Evolutionary conservation across 805 yeast genomes (phyloP).

Genomic region (Candida succiphila): DNA sequence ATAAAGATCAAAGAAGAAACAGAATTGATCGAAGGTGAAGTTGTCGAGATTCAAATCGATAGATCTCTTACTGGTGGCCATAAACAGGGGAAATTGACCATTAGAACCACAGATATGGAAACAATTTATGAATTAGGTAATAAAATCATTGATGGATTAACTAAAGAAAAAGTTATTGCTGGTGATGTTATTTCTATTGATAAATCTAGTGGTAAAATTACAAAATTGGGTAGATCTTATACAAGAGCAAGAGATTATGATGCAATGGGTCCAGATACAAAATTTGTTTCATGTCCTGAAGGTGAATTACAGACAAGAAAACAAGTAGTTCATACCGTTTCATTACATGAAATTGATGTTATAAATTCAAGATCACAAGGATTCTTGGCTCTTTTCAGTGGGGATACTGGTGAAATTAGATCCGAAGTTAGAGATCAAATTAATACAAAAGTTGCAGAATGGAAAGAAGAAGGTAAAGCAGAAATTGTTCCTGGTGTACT

Average conservation of each 20-base stretch:
- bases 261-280: constrained; percentile 97
- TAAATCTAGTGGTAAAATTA: constrained; percentile 88
- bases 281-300: constrained; percentile 96
- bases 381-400: constrained; percentile 87
- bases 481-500: constrained; percentile 96
- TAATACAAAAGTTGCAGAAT: constrained; percentile 92
- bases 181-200: constrained; percentile 96
- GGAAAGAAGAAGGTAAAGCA: constrained; percentile 99
- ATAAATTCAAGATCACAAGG: constrained; percentile 98
- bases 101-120: constrained; percentile 97
- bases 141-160: constrained; percentile 89
- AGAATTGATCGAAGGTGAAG: constrained; percentile 97
- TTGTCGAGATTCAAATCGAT: constrained; percentile 91
- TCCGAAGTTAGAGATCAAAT: constrained; percentile 94
- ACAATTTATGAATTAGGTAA: constrained; percentile 92
- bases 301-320: constrained; percentile 96
- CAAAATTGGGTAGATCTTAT: constrained; percentile 91
- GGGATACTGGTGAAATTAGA: constrained; percentile 96
- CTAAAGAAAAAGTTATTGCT: constrained; percentile 90
- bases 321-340: constrained; percentile 95
- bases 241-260: constrained; percentile 96
- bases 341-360: constrained; percentile 94
- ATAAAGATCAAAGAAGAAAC: constrained; percentile 93
- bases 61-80: constrained; percentile 95
- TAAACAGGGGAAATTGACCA: constrained; percentile 95